Conservation (phyloP, 331 rosid species). For the Malus hybrid region DNA sequence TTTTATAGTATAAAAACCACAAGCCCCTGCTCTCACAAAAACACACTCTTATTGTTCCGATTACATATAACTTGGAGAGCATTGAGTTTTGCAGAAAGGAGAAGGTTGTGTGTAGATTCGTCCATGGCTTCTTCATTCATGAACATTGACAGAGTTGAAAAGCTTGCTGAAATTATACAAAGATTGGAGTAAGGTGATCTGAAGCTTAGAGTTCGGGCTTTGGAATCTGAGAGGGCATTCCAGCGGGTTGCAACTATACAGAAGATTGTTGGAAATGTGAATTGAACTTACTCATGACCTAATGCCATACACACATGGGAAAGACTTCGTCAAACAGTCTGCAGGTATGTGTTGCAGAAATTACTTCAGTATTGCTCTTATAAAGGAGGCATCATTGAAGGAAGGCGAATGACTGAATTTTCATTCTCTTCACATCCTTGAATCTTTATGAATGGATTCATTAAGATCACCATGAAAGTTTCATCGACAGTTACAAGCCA, state of each 20-base stretch:
- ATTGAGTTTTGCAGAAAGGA: too few relatives aligned
- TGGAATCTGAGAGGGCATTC: slow-evolving; percentile 96
- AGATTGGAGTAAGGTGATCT: slow-evolving; percentile 96
- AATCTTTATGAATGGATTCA: neutral
- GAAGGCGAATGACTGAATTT: neutral
- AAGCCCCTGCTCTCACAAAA: too few relatives aligned
- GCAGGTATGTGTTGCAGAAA: too few relatives aligned
- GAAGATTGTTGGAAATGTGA: slow-evolving; percentile 80
- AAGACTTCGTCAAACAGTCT: too few relatives aligned
- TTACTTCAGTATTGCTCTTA: too few relatives aligned
- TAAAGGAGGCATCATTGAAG: neutral
- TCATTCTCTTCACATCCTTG: neutral
- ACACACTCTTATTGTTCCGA: too few relatives aligned
- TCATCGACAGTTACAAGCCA: neutral
- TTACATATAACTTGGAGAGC: too few relatives aligned
- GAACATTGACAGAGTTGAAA: slow-evolving; percentile 66
- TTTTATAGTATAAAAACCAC: too few relatives aligned
- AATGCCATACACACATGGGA: neutral
- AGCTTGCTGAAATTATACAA: slow-evolving; percentile 77
- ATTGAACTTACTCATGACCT: slow-evolving; percentile 29
- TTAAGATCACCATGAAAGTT: neutral
- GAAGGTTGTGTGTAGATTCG: too few relatives aligned
- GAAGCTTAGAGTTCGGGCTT: slow-evolving; percentile 86
- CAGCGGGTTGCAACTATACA: slow-evolving; percentile 86
- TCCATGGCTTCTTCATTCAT: too few relatives aligned